Conservation (phyloP, 441 rosid genomes). For the Breynia disticha region DNA sequence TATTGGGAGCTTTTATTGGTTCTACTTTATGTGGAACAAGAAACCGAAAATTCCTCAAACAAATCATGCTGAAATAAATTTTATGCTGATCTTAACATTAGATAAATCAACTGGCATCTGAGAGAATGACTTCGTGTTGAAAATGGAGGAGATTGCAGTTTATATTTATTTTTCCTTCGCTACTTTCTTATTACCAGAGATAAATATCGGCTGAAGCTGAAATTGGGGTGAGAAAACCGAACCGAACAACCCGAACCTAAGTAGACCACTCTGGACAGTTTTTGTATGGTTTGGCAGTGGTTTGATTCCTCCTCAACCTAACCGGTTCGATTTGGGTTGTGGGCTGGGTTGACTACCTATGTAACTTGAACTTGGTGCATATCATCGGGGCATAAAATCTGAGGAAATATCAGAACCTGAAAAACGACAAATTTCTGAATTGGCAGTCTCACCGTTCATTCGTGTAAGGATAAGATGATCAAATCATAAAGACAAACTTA, state of each 20-base stretch:
- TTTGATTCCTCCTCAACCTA: too few species aligned
- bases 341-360: too few species aligned
- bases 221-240: too few species aligned
- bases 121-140: too few species aligned
- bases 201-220: too few species aligned
- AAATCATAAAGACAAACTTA: constrained; percentile 1
- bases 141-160: too few species aligned
- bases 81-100: background rate
- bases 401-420: background rate
- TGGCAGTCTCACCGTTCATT: constrained; percentile 20
- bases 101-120: background rate
- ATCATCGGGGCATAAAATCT: constrained; percentile 4
- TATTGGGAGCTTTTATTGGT: constrained; percentile 19
- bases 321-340: too few species aligned
- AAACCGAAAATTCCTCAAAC: constrained; percentile 42
- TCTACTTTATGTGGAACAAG: constrained; percentile 31
- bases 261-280: too few species aligned
- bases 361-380: background rate
- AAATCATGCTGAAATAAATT: constrained; percentile 41
- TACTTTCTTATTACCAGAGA: too few species aligned
- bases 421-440: background rate
- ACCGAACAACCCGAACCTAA: too few species aligned
- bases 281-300: too few species aligned
- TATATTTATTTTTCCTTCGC: too few species aligned
- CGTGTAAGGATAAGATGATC: constrained; percentile 27